Conservation (phyloP, 169 alveolate species). For the Plasmodium yoelii region DNA sequence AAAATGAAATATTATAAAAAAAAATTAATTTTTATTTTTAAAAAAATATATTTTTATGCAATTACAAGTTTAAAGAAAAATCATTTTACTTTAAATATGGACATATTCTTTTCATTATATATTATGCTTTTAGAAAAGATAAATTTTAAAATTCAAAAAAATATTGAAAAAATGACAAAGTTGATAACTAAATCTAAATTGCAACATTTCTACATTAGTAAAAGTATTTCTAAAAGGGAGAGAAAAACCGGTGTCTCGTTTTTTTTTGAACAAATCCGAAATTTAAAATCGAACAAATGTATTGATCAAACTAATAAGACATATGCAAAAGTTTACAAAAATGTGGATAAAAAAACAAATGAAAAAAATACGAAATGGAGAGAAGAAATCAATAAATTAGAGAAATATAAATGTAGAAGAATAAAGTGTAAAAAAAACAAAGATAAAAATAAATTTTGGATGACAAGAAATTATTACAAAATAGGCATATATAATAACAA, state of each 20-base stretch:
- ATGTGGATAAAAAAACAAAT: too few species aligned
- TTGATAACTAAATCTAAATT: slow-evolving; percentile 2
- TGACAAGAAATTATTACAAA: not conserved
- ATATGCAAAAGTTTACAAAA: not conserved
- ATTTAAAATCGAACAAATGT: too few species aligned
- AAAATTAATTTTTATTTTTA: slow-evolving; percentile 23
- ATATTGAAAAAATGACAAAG: slow-evolving; percentile 18
- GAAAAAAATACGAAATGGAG: too few species aligned
- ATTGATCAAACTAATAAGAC: too few species aligned
- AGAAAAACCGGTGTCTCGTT: too few species aligned
- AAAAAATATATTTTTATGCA: slow-evolving; percentile 39
- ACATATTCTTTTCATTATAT: slow-evolving; percentile 58
- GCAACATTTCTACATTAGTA: slow-evolving; percentile 10
- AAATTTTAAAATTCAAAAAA: slow-evolving; percentile 21
- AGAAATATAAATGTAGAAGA: not conserved
- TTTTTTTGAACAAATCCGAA: too few species aligned
- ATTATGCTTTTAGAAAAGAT: slow-evolving; percentile 53
- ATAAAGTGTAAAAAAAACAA: not conserved
- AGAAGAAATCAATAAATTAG: not conserved
- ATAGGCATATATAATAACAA: not conserved
- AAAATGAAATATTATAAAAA: slow-evolving; percentile 9
- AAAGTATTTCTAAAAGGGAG: not conserved
- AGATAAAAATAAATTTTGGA: not conserved
- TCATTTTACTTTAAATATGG: slow-evolving; percentile 26
- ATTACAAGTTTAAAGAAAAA: slow-evolving; percentile 28